Evolutionary conservation across 805 yeast species (phyloP).

Genomic region (Candida takata): DNA sequence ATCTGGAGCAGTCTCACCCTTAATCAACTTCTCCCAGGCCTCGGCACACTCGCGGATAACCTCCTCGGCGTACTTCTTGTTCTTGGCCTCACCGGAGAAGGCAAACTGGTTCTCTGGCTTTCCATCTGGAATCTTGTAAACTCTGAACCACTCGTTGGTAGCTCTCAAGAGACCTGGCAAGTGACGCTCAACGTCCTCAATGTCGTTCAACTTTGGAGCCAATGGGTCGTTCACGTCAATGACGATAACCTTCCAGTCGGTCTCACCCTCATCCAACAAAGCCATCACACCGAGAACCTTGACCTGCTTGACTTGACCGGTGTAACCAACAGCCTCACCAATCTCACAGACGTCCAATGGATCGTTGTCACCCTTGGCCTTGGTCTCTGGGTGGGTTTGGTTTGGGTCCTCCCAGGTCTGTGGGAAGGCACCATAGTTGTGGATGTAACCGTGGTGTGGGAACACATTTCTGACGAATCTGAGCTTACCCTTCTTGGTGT

Average conservation of each 20-base stretch:
- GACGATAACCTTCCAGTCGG: constrained; percentile 89
- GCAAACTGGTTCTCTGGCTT: constrained; percentile 96
- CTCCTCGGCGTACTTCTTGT: constrained; percentile 79
- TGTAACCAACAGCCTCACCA: constrained; percentile 56
- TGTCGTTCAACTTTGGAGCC: constrained; percentile 79
- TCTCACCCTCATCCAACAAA: constrained; percentile 84
- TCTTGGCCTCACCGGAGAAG: constrained; percentile 89
- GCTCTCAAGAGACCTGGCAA: constrained; percentile 92
- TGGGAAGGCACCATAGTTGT: constrained; percentile 98
- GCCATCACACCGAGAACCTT: constrained; percentile 94
- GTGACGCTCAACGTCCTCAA: constrained; percentile 83
- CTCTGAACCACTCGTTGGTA: constrained; percentile 97
- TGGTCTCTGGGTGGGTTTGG: constrained; percentile 57
- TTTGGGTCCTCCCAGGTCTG: constrained; percentile 50
- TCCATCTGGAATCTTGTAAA: constrained; percentile 97
- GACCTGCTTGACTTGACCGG: constrained; percentile 78
- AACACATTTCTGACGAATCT: constrained; percentile 95
- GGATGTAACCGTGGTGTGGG: constrained; percentile 98
- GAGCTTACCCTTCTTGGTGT: constrained; percentile 93
- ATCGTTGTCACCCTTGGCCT: constrained; percentile 74
- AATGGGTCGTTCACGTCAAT: constrained; percentile 79
- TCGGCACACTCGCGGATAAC: constrained; percentile 74
- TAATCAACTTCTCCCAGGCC: constrained; percentile 75
- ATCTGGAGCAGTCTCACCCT: constrained; percentile 55
- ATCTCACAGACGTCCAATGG: constrained; percentile 83